Conservation (phyloP, 768 basidiomycete genomes). For the Mycena rebaudengoi region DNA sequence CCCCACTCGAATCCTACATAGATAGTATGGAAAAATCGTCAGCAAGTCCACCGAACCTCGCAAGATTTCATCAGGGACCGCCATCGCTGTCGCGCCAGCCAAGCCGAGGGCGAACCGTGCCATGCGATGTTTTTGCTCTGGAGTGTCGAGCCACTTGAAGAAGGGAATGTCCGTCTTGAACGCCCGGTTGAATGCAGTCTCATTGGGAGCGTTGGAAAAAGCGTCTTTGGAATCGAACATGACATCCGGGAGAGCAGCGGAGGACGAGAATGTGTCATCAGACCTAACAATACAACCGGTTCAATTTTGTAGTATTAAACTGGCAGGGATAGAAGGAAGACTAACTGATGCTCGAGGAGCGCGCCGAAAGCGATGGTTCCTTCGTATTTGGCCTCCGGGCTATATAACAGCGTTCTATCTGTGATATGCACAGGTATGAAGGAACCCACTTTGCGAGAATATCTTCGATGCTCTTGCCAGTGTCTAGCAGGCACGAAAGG, state of each 20-base stretch:
- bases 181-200: neutral
- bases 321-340: neutral
- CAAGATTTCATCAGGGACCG: neutral
- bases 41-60: neutral
- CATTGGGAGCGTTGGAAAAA: neutral
- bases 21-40: neutral
- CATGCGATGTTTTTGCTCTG: neutral
- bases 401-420: neutral
- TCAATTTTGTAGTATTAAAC: neutral
- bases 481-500: constrained; percentile 32
- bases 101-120: neutral
- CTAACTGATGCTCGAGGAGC: neutral
- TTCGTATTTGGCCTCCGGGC: neutral
- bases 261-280: neutral
- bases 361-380: neutral
- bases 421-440: neutral
- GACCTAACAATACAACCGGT: neutral
- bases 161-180: neutral
- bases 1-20: neutral
- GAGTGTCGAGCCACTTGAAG: neutral
- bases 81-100: neutral
- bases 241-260: neutral
- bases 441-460: neutral
- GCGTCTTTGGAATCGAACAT: neutral
- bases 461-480: constrained; percentile 14